phyloP scores from a whole-genome alignment of 208 protist genomes.

The Wallacemonas sp. region DNA sequence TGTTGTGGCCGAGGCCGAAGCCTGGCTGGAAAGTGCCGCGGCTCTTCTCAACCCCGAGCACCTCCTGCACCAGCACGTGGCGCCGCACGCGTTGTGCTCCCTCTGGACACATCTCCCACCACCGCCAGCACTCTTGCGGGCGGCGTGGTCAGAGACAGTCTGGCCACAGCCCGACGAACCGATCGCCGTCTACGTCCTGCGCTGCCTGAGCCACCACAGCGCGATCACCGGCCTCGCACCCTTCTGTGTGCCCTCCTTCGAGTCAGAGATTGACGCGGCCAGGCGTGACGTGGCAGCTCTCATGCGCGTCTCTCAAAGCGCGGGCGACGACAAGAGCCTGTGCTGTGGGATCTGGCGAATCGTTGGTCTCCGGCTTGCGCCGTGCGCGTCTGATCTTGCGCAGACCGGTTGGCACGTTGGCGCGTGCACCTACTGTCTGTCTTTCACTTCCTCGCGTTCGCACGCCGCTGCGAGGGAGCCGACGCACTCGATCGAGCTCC shows the following conservation, averaged over 20 bases:
- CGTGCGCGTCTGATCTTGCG: constrained; percentile 35
- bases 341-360: constrained; percentile 36
- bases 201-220: constrained; percentile 51
- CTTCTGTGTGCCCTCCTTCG: neutral
- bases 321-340: constrained; percentile 4
- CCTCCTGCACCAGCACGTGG: constrained; percentile 16
- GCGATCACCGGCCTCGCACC: constrained; percentile 19
- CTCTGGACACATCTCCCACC: constrained; percentile 33
- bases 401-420: constrained; percentile 57
- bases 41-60: constrained; percentile 34
- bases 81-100: constrained; percentile 23
- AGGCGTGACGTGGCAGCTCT: neutral
- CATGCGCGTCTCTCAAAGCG: neutral
- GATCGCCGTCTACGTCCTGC: constrained; percentile 54
- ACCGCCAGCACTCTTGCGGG: constrained; percentile 41
- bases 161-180: constrained; percentile 68
- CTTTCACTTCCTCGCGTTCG: too few relatives aligned
- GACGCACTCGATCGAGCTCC: constrained; percentile 8
- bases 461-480: neutral
- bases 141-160: constrained; percentile 51
- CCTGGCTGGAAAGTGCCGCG: constrained; percentile 36
- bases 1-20: constrained; percentile 3
- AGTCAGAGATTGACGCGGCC: neutral
- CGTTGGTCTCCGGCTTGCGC: constrained; percentile 45
- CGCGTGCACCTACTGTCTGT: constrained; percentile 29